Percentiles rank a stretch among this genome's conserved stretches.
phyloP scores from a whole-genome alignment of 345 rosid genomes.

The Pistacia integerrima region DNA sequence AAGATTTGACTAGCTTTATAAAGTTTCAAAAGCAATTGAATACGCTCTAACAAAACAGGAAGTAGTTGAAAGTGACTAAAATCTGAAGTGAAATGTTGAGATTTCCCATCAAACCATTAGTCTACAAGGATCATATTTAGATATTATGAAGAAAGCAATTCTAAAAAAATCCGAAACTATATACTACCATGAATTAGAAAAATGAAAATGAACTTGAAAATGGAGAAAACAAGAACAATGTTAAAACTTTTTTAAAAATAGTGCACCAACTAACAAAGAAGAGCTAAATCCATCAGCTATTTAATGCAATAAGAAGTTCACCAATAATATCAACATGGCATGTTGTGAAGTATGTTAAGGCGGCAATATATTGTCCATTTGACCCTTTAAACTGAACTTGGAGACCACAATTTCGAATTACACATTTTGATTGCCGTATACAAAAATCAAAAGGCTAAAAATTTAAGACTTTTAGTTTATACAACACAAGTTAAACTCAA shows the following conservation, averaged over 20 bases:
- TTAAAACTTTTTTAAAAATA: too few species aligned
- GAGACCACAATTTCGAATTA: neutral
- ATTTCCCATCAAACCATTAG: neutral
- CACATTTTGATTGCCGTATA: neutral
- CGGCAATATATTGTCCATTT: neutral
- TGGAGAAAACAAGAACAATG: neutral
- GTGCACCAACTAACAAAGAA: neutral
- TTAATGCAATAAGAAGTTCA: neutral
- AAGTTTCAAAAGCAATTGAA: neutral
- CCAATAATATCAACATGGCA: neutral
- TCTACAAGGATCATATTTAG: neutral
- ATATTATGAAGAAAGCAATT: neutral
- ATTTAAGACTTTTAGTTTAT: too few species aligned
- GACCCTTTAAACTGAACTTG: neutral
- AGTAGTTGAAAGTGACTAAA: neutral
- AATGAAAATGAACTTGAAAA: neutral
- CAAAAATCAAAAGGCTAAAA: neutral
- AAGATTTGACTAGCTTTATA: neutral
- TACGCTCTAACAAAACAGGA: neutral
- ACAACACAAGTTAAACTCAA: too few species aligned
- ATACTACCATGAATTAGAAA: neutral
- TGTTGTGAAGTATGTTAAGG: neutral
- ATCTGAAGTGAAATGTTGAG: neutral
- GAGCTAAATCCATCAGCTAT: neutral
- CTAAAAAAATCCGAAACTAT: neutral